Conservation (phyloP, 768 basidiomycete genomes). For the Russula brevipes region DNA sequence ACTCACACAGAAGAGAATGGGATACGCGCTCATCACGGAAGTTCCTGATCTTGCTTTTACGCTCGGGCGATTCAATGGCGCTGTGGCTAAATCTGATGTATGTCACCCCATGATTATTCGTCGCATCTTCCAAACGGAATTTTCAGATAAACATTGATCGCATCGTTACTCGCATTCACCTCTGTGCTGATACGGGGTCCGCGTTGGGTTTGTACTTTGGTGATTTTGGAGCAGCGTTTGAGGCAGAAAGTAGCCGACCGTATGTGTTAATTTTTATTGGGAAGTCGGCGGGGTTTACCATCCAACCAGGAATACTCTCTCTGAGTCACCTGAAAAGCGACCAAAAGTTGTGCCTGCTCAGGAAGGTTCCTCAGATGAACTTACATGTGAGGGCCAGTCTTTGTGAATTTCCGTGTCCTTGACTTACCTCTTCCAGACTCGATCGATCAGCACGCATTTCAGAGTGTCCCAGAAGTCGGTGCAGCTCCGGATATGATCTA, state of each 20-base stretch:
- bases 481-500: constrained; percentile 81
- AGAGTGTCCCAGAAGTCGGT: constrained; percentile 65
- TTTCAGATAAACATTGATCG: constrained; percentile 52
- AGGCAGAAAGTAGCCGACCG: constrained; percentile 31
- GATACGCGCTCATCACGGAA: constrained; percentile 67
- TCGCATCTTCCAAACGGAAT: neutral
- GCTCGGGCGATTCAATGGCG: constrained; percentile 14
- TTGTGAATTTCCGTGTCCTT: neutral
- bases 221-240: constrained; percentile 46
- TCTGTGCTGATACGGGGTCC: constrained; percentile 73
- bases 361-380: constrained; percentile 18
- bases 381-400: constrained; percentile 29
- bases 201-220: constrained; percentile 52
- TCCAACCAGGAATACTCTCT: neutral
- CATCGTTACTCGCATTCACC: constrained; percentile 52
- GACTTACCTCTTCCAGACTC: constrained; percentile 44
- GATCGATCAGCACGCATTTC: constrained; percentile 81
- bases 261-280: constrained; percentile 15
- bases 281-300: neutral
- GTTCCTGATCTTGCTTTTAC: constrained; percentile 40
- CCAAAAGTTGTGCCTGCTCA: constrained; percentile 19
- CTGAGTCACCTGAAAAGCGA: neutral
- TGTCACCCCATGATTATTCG: neutral
- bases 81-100: constrained; percentile 9
- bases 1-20: constrained; percentile 40